These are phyloP conservation scores for Begonia fuchsioides DNA, from an alignment of 306 rosid genomes.

Conservation along the genomic window DNA sequence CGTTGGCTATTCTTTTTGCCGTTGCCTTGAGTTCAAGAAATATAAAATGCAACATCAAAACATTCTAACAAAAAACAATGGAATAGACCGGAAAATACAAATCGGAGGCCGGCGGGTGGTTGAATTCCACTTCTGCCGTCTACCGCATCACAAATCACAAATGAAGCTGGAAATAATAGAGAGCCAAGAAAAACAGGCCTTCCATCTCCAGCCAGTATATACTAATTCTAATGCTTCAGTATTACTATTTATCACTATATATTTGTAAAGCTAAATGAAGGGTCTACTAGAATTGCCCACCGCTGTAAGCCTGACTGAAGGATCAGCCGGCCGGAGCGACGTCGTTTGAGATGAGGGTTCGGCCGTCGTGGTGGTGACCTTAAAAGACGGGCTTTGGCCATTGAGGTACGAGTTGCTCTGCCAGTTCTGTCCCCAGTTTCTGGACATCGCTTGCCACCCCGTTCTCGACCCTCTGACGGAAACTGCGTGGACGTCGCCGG, in stretches of 20 bases:
- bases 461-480: slow-evolving; percentile 71
- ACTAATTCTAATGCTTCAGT: slow-evolving; percentile 64
- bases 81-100: too few relatives aligned
- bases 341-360: slow-evolving; percentile 34
- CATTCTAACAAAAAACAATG: too few relatives aligned
- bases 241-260: slow-evolving; percentile 14
- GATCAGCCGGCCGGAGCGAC: too few relatives aligned
- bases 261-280: too few relatives aligned
- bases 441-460: slow-evolving; percentile 78
- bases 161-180: slow-evolving; percentile 15
- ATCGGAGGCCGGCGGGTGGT: slow-evolving; percentile 91
- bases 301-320: slow-evolving; percentile 91
- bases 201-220: slow-evolving; percentile 30
- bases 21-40: too few relatives aligned
- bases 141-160: slow-evolving; percentile 14
- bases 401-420: slow-evolving; percentile 71
- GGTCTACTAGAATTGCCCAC: slow-evolving; percentile 73
- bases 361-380: slow-evolving; percentile 80
- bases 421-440: too few relatives aligned
- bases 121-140: slow-evolving; percentile 52
- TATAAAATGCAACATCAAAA: too few relatives aligned
- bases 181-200: slow-evolving; percentile 69
- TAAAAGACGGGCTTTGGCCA: slow-evolving; percentile 82
- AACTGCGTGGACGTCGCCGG: slow-evolving; percentile 61
- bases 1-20: too few relatives aligned